Conservation (phyloP, 305 asterid genomes). For the Nicotiana rustica region DNA sequence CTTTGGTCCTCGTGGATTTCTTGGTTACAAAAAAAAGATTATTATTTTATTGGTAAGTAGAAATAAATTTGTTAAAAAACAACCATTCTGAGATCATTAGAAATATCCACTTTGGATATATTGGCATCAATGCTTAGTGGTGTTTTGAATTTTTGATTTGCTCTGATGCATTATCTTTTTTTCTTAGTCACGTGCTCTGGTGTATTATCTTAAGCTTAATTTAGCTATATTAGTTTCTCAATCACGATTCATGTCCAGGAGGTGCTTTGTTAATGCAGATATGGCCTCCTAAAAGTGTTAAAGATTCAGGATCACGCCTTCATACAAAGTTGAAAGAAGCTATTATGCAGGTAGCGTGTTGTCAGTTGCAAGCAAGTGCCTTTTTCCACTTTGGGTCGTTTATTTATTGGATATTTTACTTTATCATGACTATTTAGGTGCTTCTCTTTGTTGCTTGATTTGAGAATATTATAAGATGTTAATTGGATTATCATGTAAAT, state of each 20-base stretch:
- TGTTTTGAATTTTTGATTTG: not conserved
- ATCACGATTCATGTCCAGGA: conserved; percentile 30
- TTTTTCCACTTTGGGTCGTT: not conserved
- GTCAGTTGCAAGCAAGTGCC: not conserved
- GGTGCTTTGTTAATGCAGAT: conserved; percentile 60
- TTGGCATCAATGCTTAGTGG: conserved; percentile 14
- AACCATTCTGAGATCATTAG: not conserved
- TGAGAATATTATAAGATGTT: not conserved
- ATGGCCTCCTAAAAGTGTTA: conserved; percentile 97
- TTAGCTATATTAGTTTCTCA: conserved; percentile 34
- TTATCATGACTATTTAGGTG: not conserved
- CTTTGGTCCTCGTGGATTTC: not conserved
- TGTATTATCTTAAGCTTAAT: conserved; percentile 19
- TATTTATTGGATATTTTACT: not conserved
- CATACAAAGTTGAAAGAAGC: conserved; percentile 90
- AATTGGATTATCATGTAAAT: not conserved
- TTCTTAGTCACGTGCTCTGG: not conserved
- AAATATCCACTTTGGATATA: conserved; percentile 10
- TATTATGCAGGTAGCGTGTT: conserved; percentile 70
- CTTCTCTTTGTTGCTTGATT: not conserved
- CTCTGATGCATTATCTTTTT: not conserved
- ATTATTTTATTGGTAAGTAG: not conserved
- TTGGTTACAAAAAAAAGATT: not conserved
- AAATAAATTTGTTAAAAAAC: not conserved
- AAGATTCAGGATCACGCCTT: conserved; percentile 88